Evolutionary conservation across 2,329 filamentous ascomycete genomes (phyloP).

Genomic region (Aspergillus sp.): DNA sequence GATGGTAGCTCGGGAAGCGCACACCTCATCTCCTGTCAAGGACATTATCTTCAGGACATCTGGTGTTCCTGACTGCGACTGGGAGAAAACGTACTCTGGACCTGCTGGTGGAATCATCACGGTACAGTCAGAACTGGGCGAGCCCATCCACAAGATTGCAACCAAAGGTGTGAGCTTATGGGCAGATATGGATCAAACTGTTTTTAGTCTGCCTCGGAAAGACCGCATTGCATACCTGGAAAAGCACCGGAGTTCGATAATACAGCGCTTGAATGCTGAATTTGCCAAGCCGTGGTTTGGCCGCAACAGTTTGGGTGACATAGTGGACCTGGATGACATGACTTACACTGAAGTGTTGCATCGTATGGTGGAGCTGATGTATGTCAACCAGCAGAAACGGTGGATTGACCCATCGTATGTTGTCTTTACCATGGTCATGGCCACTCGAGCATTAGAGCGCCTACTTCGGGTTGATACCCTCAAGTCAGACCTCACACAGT

Average conservation of each 20-base stretch:
- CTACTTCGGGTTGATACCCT: constrained; percentile 56
- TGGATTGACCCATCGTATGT: constrained; percentile 85
- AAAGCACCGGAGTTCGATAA: constrained; percentile 82
- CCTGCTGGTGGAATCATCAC: constrained; percentile 89
- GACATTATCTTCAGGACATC: constrained; percentile 79
- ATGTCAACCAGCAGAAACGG: constrained; percentile 78
- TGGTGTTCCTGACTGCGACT: constrained; percentile 74
- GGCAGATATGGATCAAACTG: constrained; percentile 38
- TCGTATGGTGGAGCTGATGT: constrained; percentile 82
- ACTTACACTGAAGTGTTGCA: constrained; percentile 82
- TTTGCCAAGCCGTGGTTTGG: constrained; percentile 97
- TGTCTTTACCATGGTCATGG: constrained; percentile 84
- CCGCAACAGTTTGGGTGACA: constrained; percentile 71
- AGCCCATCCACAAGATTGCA: constrained; percentile 45
- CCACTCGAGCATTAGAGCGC: constrained; percentile 88
- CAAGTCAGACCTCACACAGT: constrained; percentile 63
- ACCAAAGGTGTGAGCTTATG: constrained; percentile 42
- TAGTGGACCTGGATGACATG: constrained; percentile 88
- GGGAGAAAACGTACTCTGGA: constrained; percentile 88
- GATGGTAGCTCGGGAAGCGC: constrained; percentile 92
- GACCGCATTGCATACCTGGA: constrained; percentile 71
- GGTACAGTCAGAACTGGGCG: constrained; percentile 61
- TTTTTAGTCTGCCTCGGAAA: constrained; percentile 21
- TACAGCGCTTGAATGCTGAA: constrained; percentile 87
- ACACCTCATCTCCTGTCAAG: constrained; percentile 81